Percentiles rank a stretch among this genome's conserved stretches.
These are phyloP conservation scores for Huntiella abstrusa DNA, from an alignment of 2,329 filamentous ascomycete species.

Conservation along the genomic window DNA sequence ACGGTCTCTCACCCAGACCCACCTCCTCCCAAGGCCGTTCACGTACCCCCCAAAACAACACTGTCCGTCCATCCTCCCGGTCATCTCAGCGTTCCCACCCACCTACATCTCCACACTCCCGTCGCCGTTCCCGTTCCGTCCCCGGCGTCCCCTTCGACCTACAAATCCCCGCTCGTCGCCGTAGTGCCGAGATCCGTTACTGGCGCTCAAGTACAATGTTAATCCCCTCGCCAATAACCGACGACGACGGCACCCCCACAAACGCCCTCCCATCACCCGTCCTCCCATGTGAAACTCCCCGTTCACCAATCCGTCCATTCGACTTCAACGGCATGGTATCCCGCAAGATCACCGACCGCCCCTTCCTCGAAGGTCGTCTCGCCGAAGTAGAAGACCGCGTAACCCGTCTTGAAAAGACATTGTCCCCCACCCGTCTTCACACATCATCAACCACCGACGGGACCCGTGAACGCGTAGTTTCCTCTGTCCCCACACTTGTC, in stretches of 20 bases:
- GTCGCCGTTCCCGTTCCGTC: slow-evolving; percentile 40
- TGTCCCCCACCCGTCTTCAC: slow-evolving; percentile 23
- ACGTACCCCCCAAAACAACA: slow-evolving; percentile 17
- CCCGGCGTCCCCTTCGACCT: slow-evolving; percentile 30
- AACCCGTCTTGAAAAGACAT: slow-evolving; percentile 32
- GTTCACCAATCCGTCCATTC: slow-evolving; percentile 31
- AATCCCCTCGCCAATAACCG: slow-evolving; percentile 14
- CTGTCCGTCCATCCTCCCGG: too few relatives aligned
- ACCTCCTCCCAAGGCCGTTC: slow-evolving; percentile 38
- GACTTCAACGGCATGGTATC: slow-evolving; percentile 30
- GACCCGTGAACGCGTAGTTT: too few relatives aligned
- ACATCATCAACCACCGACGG: neutral
- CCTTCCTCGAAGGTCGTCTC: slow-evolving; percentile 34
- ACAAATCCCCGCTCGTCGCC: slow-evolving; percentile 22
- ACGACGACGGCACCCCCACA: neutral
- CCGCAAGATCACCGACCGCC: slow-evolving; percentile 39
- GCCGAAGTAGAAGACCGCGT: slow-evolving; percentile 31
- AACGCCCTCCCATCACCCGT: too few relatives aligned
- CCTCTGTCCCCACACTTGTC: too few relatives aligned
- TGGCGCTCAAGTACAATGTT: slow-evolving; percentile 34
- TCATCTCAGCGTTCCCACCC: too few relatives aligned
- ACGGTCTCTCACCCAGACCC: slow-evolving; percentile 39
- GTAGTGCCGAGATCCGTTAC: slow-evolving; percentile 45
- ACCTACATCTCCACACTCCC: slow-evolving; percentile 12
- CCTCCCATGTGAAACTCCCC: slow-evolving; percentile 14